Evolutionary conservation across 306 rosid species (phyloP), one percentile per base, ranked within the genome.

Genomic region (Cucurbita pepo): DNA sequence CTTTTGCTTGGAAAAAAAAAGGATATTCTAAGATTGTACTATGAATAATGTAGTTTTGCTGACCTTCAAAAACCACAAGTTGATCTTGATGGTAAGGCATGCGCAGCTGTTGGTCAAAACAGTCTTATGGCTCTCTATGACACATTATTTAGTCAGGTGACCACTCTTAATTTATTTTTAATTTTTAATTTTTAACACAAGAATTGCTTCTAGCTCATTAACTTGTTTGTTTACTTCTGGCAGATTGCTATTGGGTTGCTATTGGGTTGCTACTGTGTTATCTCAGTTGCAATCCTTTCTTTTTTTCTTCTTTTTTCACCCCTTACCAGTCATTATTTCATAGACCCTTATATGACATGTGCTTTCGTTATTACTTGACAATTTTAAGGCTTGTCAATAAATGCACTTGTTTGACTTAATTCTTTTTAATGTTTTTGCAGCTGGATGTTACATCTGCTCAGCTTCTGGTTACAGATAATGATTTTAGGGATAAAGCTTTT

Each of bases 51-150:
- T 83, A 91, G 99, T 78, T 91, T 95, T 82, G 96, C 97, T 80
- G 97, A 95, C 80, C 97, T 95, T 74, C 97, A 95, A 77, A 95
- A 88, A 77, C 99, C 97, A 64, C 97, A 91, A 85, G 85, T 78
- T 82, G 99, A 91, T 73, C 80, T 95, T 76, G 99, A 95, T 81
- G 97, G 99, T 71, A 95, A 95, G 80, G 99, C 99, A 21, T 95
- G 99, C 77, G 97, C 97, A 14, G 97, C 99, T 78, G 97, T 91
- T 83, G 99, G 99, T 78, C 99, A 95, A 72, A 88, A 77, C 78
- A 76, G 91, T 79, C 92, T 95, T 59, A 91, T 95, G 99, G 96
- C 97, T 79, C 88, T 89, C 65, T 95, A 95, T 41, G 99, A 95
- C 79, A 66, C 86, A 25, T 74, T 91, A 83, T 94, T 94, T 85